Percentiles rank a stretch among this genome's conserved stretches.
phyloP scores from a whole-genome alignment of 202 grass and related monocot genomes.

The Brachypodium distachyon region DNA sequence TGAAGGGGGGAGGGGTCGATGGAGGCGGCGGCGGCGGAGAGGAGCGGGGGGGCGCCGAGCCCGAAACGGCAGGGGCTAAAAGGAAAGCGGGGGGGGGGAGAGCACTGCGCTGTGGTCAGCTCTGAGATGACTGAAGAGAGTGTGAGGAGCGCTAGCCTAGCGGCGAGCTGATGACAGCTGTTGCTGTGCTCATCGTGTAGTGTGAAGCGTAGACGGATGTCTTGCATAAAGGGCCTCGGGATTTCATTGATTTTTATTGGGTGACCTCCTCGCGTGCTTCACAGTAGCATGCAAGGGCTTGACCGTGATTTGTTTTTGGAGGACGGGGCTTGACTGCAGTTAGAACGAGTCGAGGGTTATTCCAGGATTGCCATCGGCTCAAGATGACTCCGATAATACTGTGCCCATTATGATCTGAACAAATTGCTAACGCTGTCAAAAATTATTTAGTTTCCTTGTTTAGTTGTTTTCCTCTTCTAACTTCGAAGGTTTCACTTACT shows the following conservation, averaged over 20 bases:
- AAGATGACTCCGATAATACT: too few species aligned
- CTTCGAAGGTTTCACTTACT: too few species aligned
- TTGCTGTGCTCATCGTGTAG: neutral
- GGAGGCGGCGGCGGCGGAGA: neutral
- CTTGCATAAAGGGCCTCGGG: neutral
- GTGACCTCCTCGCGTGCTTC: neutral
- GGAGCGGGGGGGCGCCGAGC: neutral
- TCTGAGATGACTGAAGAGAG: neutral
- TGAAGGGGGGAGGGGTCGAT: neutral
- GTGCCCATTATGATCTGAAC: too few species aligned
- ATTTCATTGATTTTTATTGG: too few species aligned
- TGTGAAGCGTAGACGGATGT: too few species aligned
- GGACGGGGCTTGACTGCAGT: neutral
- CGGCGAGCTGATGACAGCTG: neutral
- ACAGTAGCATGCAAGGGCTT: constrained; percentile 47
- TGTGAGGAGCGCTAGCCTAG: neutral
- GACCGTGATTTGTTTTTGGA: neutral
- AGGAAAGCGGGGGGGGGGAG: too few species aligned
- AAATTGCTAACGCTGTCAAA: too few species aligned
- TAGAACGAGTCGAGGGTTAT: too few species aligned
- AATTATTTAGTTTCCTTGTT: too few species aligned
- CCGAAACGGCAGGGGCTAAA: neutral
- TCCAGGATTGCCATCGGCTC: neutral
- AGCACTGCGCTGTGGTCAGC: too few species aligned
- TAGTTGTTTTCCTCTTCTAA: too few species aligned